Base-by-base conservation (phyloP, 257 asterid genomes). In the Solanum sparsipilum region DNA sequence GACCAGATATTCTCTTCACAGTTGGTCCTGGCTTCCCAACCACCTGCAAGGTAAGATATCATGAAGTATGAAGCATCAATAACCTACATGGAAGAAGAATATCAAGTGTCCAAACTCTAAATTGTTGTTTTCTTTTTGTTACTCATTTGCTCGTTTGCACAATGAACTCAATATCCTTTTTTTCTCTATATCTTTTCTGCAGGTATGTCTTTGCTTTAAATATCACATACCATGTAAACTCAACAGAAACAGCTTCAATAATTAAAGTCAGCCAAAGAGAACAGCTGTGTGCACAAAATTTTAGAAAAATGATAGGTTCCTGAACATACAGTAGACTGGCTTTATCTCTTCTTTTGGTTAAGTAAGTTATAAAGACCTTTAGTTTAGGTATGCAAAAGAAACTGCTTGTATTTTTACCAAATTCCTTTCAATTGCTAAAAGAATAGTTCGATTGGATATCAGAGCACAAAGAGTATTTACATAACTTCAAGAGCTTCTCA, bases 21-120 rank as follows among this genome's bases (percentile, higher is more conserved):
- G 98, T 94, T 58, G 97, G 97, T 13, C 99, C 99, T 73, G 98
- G 95, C 92, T 95, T 95, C 36, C 94, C 96, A 21, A 97, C 99
- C 41, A 97, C 96, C 99, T 94, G 94, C 92, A 91, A 87, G 87
- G 52, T 44, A 48, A 86, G 29, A 58, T 15, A 32, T 46, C 85
- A 34, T 32, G 8, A 83, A 58, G 27, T 29, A 82, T 82, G 41
- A 82, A 82, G 70, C 70, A 82, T 82, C 70, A 82, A 82, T 48
- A 44, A 18, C 85, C 41, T 44, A 46, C 85, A 81, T 25, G 39
- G 18, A 15, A 81, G 27, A 44, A 63, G 85, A 81, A 44, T 46
- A 81, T 46, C 68, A 79, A 44, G 67, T 27, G 85, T 27, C 85
- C 67, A 44, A 81, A 81, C 63, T 78, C 25, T 25, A 79, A 44